Conservation (phyloP, 345 rosid species). For the Mercurialis annua region DNA sequence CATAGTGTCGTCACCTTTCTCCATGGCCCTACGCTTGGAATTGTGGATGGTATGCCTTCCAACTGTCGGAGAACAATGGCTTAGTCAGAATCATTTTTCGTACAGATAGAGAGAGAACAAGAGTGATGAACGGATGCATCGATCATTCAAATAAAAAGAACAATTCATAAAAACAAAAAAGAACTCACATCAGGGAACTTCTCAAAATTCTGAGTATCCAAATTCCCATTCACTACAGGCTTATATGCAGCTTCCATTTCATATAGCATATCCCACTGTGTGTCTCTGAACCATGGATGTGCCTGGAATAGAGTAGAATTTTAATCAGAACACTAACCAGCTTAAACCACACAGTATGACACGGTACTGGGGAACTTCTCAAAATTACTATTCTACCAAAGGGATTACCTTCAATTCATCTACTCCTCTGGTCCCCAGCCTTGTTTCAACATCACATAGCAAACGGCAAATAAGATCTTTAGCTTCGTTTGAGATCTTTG, state of each 20-base stretch:
- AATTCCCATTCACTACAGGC: slow-evolving; percentile 83
- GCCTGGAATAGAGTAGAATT: slow-evolving; percentile 41
- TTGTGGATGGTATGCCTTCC: slow-evolving; percentile 53
- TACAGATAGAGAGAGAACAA: not conserved
- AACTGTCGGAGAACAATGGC: slow-evolving; percentile 38
- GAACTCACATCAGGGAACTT: slow-evolving; percentile 91
- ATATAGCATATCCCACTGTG: slow-evolving; percentile 82
- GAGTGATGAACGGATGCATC: not conserved
- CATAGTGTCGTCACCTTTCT: slow-evolving; percentile 59
- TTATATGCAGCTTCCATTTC: slow-evolving; percentile 83
- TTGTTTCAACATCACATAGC: slow-evolving; percentile 88
- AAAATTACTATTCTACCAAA: not conserved
- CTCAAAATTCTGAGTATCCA: slow-evolving; percentile 96
- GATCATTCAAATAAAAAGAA: not conserved
- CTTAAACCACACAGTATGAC: slow-evolving; percentile 12
- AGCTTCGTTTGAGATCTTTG: slow-evolving; percentile 78
- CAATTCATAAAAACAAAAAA: not conserved
- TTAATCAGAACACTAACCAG: slow-evolving; percentile 16
- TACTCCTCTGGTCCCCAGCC: slow-evolving; percentile 84
- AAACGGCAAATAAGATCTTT: slow-evolving; percentile 79
- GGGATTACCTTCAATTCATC: slow-evolving; percentile 82
- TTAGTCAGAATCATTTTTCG: not conserved
- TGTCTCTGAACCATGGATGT: slow-evolving; percentile 75
- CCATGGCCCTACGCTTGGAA: slow-evolving; percentile 93
- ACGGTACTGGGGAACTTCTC: not conserved